Evolutionary conservation across 1,284 basidiomycete genomes (phyloP).

Genomic region (Boletus semigastroideus): DNA sequence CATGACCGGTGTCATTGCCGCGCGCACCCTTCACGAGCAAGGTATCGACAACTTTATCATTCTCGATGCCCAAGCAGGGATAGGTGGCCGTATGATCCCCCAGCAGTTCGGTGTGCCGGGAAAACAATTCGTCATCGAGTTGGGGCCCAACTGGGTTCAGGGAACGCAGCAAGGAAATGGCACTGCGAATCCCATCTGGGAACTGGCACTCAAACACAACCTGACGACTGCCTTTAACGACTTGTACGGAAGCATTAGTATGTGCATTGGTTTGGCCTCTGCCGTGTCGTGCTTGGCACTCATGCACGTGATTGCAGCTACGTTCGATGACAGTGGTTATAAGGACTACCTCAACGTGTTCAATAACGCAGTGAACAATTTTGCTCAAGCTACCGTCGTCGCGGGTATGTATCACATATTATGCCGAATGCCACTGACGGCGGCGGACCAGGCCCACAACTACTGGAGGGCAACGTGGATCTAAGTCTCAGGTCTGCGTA

Average conservation of each 20-base stretch:
- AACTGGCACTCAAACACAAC: slow-evolving; percentile 58
- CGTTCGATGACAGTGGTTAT: slow-evolving; percentile 49
- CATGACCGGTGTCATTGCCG: slow-evolving; percentile 64
- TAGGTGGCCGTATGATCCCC: slow-evolving; percentile 62
- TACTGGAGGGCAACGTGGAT: slow-evolving; percentile 46
- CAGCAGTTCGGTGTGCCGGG: slow-evolving; percentile 42
- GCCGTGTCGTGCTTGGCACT: not conserved
- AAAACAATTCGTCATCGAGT: slow-evolving; percentile 48
- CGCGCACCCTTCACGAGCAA: slow-evolving; percentile 55
- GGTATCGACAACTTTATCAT: slow-evolving; percentile 63
- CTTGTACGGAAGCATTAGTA: slow-evolving; percentile 50
- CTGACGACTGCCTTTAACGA: slow-evolving; percentile 48
- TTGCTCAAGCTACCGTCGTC: slow-evolving; percentile 40
- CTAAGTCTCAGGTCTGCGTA: slow-evolving; percentile 50
- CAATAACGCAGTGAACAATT: slow-evolving; percentile 41
- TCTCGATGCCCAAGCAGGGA: slow-evolving; percentile 55
- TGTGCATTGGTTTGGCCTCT: slow-evolving; percentile 16
- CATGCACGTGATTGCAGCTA: slow-evolving; percentile 36
- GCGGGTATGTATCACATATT: slow-evolving; percentile 37
- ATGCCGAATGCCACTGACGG: not conserved
- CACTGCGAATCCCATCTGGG: slow-evolving; percentile 58
- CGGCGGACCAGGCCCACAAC: slow-evolving; percentile 38
- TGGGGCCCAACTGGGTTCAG: slow-evolving; percentile 73
- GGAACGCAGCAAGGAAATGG: slow-evolving; percentile 56
- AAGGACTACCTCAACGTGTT: slow-evolving; percentile 48